These are phyloP conservation scores for Talaromyces piceae DNA, from an alignment of 2,329 filamentous ascomycete species.

Conservation along the genomic window DNA sequence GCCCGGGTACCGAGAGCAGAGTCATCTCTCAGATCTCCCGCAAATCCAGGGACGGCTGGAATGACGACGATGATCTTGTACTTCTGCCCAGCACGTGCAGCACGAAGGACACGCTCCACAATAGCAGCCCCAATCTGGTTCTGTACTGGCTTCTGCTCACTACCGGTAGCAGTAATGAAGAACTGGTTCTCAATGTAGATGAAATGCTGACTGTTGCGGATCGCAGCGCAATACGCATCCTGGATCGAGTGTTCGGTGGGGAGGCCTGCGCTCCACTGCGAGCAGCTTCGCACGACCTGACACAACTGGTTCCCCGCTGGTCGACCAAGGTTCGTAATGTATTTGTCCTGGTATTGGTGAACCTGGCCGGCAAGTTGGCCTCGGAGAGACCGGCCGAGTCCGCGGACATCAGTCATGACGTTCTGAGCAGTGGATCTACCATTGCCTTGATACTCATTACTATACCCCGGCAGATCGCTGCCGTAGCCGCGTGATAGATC, in stretches of 20 bases:
- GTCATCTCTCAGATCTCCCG: conserved; percentile 77
- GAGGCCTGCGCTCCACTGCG: conserved; percentile 96
- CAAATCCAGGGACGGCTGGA: conserved; percentile 86
- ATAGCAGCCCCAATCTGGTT: conserved; percentile 90
- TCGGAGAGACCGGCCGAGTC: conserved; percentile 32
- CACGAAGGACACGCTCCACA: conserved; percentile 78
- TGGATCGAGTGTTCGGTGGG: conserved; percentile 73
- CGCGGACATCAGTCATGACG: conserved; percentile 30
- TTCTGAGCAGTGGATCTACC: conserved; percentile 24
- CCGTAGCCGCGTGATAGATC: conserved; percentile 25
- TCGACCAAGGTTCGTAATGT: conserved; percentile 14
- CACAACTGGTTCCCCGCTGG: conserved; percentile 30
- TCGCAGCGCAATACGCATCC: conserved; percentile 77
- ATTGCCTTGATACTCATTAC: not conserved
- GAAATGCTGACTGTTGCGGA: conserved; percentile 79
- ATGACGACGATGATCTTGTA: conserved; percentile 88
- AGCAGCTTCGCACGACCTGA: conserved; percentile 63
- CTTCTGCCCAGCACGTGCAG: conserved; percentile 73
- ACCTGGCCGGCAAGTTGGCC: conserved; percentile 25
- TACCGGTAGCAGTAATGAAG: conserved; percentile 90
- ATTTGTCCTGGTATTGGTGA: conserved; percentile 37
- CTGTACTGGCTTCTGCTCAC: conserved; percentile 74
- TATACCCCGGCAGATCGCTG: not conserved
- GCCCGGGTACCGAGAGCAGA: conserved; percentile 79
- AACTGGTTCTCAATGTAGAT: conserved; percentile 99